These are phyloP conservation scores for Vanrija sp. DNA, from an alignment of 1,284 basidiomycete genomes.

Conservation along the genomic window DNA sequence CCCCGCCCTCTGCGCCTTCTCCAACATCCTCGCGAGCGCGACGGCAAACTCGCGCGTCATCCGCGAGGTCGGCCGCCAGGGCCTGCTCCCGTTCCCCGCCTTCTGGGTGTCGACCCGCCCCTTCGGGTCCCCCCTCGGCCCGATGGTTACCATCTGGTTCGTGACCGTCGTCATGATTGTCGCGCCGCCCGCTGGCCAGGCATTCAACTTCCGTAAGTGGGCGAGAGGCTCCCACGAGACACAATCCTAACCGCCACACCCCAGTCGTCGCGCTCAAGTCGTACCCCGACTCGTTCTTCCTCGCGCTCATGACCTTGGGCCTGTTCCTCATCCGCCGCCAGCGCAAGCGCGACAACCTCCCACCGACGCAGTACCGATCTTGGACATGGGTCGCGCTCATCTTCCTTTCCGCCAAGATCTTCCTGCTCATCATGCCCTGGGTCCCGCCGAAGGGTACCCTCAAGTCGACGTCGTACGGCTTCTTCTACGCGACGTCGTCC, in stretches of 20 bases:
- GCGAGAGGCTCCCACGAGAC: too few relatives aligned
- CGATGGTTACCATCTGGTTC: conserved; percentile 52
- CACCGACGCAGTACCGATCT: conserved; percentile 47
- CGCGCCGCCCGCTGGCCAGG: conserved; percentile 56
- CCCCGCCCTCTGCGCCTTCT: conserved; percentile 42
- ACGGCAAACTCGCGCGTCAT: conserved; percentile 52
- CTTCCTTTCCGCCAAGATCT: conserved; percentile 49
- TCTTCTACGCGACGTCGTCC: conserved; percentile 46
- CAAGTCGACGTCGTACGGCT: conserved; percentile 35
- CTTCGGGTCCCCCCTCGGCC: conserved; percentile 49
- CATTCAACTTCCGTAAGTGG: conserved; percentile 52
- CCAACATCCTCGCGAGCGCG: conserved; percentile 32
- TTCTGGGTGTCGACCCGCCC: conserved; percentile 36
- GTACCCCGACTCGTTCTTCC: conserved; percentile 52
- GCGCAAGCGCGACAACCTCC: conserved; percentile 43
- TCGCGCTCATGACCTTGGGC: conserved; percentile 48
- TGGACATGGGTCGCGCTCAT: conserved; percentile 50
- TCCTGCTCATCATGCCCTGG: conserved; percentile 55
- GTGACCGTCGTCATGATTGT: conserved; percentile 56
- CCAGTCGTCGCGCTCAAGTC: conserved; percentile 45
- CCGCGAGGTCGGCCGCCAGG: conserved; percentile 43
- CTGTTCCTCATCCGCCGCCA: conserved; percentile 52
- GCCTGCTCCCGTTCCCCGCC: conserved; percentile 40
- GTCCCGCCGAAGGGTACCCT: conserved; percentile 41
- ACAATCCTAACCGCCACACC: too few relatives aligned